A percentile compares a stretch with the other conserved stretches of the same genome.
These are phyloP conservation scores for Botryotinia globosa DNA, from an alignment of 2,329 filamentous ascomycete genomes.

Conservation along the genomic window DNA sequence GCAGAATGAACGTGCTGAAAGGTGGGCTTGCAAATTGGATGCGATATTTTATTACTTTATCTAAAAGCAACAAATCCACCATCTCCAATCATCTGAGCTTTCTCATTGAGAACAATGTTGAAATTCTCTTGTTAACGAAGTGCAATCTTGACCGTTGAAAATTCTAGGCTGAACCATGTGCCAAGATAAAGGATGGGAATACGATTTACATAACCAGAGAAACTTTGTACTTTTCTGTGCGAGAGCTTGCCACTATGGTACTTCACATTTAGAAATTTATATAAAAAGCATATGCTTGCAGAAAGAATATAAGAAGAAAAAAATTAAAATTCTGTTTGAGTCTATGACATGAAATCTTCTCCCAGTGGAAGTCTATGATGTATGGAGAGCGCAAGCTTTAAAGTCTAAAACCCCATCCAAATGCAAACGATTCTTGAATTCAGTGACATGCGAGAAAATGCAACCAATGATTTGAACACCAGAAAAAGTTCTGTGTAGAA, in stretches of 20 bases:
- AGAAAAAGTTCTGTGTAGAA: background rate
- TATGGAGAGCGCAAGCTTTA: background rate
- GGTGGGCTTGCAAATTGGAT: background rate
- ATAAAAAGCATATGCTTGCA: background rate
- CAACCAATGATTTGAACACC: background rate
- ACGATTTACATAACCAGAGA: too few relatives aligned
- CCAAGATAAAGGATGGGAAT: background rate
- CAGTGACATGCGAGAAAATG: background rate
- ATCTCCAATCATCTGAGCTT: background rate
- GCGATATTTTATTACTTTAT: background rate
- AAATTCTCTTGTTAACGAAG: background rate
- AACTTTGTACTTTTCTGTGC: background rate
- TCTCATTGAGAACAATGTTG: background rate
- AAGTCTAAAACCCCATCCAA: background rate
- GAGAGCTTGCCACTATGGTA: background rate
- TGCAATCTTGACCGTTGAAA: background rate
- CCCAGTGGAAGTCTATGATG: background rate
- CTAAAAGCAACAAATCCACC: background rate
- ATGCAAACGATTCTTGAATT: background rate
- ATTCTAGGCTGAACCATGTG: background rate
- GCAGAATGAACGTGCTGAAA: background rate
- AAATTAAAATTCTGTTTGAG: background rate
- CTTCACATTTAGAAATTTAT: background rate
- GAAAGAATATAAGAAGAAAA: background rate
- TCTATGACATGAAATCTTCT: conserved; percentile 8